These are phyloP conservation scores for Aquilaria malaccensis DNA, from an alignment of 345 rosid genomes.

Conservation along the genomic window DNA sequence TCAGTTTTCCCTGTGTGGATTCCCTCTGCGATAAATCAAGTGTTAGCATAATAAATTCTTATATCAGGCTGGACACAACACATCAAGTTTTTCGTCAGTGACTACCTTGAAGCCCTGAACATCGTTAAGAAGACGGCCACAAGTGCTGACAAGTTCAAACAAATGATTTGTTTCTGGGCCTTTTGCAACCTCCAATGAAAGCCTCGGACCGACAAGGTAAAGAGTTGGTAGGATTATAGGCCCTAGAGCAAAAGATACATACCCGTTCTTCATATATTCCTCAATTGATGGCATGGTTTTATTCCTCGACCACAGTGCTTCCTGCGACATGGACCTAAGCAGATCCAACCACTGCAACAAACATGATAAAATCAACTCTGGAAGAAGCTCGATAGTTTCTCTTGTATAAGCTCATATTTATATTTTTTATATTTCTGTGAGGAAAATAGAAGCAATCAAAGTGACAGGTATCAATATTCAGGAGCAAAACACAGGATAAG, in stretches of 20 bases:
- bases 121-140: slow-evolving; percentile 87
- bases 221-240: slow-evolving; percentile 76
- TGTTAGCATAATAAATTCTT: not conserved
- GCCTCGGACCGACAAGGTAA: slow-evolving; percentile 66
- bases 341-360: slow-evolving; percentile 76
- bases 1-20: slow-evolving; percentile 61
- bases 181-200: slow-evolving; percentile 36
- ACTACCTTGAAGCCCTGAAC: slow-evolving; percentile 58
- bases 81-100: not conserved
- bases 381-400: not conserved
- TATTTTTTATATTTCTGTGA: not conserved
- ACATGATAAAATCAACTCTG: not conserved
- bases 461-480: not conserved
- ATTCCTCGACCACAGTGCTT: slow-evolving; percentile 50
- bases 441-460: not conserved
- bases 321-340: slow-evolving; percentile 57
- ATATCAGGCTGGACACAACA: not conserved
- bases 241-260: slow-evolving; percentile 71
- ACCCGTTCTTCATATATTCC: slow-evolving; percentile 65
- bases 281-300: slow-evolving; percentile 51
- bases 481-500: not conserved
- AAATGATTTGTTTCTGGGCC: slow-evolving; percentile 36
- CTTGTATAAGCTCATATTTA: not conserved
- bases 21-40: slow-evolving; percentile 50
- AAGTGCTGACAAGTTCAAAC: slow-evolving; percentile 53